Percentiles rank a stretch among this genome's conserved stretches.
Conservation (phyloP, 768 basidiomycete genomes). For the Terana coerulea region DNA sequence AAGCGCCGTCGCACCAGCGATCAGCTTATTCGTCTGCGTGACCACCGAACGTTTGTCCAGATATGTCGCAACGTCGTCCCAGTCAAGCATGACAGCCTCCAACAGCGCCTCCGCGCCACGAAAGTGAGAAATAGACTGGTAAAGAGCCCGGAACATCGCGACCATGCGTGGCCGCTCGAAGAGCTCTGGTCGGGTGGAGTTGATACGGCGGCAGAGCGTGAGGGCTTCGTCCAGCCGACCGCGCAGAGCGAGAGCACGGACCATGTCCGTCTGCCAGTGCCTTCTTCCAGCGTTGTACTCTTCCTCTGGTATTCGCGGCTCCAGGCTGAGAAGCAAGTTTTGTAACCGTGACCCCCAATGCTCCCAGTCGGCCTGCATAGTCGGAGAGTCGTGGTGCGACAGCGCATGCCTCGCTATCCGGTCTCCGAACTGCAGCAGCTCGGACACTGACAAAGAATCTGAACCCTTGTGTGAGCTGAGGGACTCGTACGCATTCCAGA, state of each 20-base stretch:
- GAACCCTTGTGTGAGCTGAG: conserved; percentile 11
- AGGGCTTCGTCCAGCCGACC: conserved; percentile 35
- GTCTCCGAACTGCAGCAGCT: conserved; percentile 26
- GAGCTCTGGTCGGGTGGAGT: conserved; percentile 17
- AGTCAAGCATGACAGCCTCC: conserved; percentile 38
- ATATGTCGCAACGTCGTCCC: conserved; percentile 29
- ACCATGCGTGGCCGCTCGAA: conserved; percentile 21
- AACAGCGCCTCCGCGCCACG: conserved; percentile 32
- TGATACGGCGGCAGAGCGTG: conserved; percentile 24
- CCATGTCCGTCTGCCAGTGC: conserved; percentile 28
- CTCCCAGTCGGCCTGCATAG: conserved; percentile 18
- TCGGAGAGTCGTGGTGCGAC: neutral
- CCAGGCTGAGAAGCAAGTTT: conserved; percentile 28
- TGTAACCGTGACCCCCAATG: conserved; percentile 37
- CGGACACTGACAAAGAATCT: conserved; percentile 21
- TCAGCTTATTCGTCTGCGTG: conserved; percentile 16
- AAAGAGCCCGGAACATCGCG: conserved; percentile 36
- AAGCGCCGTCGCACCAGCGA: conserved; percentile 21
- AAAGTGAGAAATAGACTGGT: conserved; percentile 33
- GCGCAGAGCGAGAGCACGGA: conserved; percentile 32
- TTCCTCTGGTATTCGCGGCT: conserved; percentile 20
- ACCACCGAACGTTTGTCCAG: conserved; percentile 17
- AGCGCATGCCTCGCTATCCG: conserved; percentile 14
- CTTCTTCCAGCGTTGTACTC: conserved; percentile 19
- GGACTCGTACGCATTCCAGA: conserved; percentile 38